Base-by-base conservation (phyloP, 1,284 basidiomycete genomes). In the Malassezia equina region DNA sequence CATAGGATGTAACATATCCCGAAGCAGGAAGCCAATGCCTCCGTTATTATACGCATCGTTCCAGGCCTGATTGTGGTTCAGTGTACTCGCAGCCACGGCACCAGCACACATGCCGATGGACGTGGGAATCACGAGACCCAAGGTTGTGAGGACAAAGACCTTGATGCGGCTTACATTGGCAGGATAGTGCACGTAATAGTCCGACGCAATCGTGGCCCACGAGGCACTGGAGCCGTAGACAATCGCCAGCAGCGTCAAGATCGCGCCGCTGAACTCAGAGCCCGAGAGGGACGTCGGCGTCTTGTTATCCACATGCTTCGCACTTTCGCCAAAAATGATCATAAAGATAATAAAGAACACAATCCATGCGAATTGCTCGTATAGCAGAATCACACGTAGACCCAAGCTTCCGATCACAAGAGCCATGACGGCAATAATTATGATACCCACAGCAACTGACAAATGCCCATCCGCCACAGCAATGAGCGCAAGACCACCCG, bases 291-390 rank as follows among this genome's bases (percentile, higher is more conserved):
- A 43, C 1, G 42, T 29, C 23, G 42, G 42, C 8, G 42, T 27
- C n/a, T 27, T n/a, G 17, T 43, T 43, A 13, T 43, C 42, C 25
- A 29, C 42, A 43, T 43, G 17, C 28, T 43, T 43, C 24, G 25
- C 42, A n/a, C 25, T 43, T 19, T 43, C 42, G 24, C 42, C 42
- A n/a, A 43, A 29, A 13, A 43, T 43, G 17, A 43, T 43, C 25
- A 43, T 25, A 43, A 43, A 43, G 13, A 43, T 29, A 15, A 43
- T 15, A 13, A 43, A 43, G 28, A 43, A 43, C 17, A 43, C 42
- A 11, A 25, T 27, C 42, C 42, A 43, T 4, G 42, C 24, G 17
- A 27, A 43, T 12, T 27, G 24, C 28, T 43, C 42, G 13, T 27
- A 25, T 15, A 43, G 5, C 24, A 43, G 7, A 43, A 43, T 43